Base-by-base conservation (phyloP, 2,329 filamentous ascomycete genomes). In the Paraconiothyrium sp. region DNA sequence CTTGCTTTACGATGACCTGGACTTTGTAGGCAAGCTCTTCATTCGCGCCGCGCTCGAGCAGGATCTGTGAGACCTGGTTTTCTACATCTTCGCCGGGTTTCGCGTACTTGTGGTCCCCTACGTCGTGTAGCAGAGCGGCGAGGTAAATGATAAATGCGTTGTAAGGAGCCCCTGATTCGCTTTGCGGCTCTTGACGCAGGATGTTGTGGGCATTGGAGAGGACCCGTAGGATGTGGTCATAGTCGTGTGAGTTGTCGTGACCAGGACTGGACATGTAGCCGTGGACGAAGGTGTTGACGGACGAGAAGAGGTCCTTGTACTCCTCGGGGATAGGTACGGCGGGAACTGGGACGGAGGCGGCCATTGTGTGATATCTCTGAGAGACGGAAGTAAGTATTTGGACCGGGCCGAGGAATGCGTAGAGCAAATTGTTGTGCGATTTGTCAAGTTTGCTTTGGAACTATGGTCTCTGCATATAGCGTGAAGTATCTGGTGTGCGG, bases 221-320 rank as follows among this genome's bases (percentile, higher is more conserved):
- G 24, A 97, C 93, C 57, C 94, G 90, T 65, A 88, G 83, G 72
- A 97, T 92, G 78, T 97, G 94, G 59, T 87, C 83, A 82, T 92
- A 96, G 81, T 97, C 92, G 82, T 97, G 94, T 1, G 92, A 97
- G 55, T 88, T 88, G 80, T 97, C 94, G 57, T 78, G 72, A 22
- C 58, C 58, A 8, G 65, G 63, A 6, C 72, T 69, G n/a, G 72
- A 75, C 77, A 79, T 79, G 64, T 79, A 79, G 8, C 66, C 59
- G 58, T 76, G 54, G 3, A 78, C 76, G 37, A 72, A 77, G 9
- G 60, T 46, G 48, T 76, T 75, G 58, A 79, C 67, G 13, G 68
- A 71, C 8, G 57, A 61, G 63, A 79, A 70, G 49, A 79, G 72
- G 0, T 55, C 48, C 27, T 61, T 61, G 27, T 73, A 57, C 24